Evolutionary conservation across 1,284 basidiomycete species (phyloP).

Genomic region (Leccinum subrobustum): DNA sequence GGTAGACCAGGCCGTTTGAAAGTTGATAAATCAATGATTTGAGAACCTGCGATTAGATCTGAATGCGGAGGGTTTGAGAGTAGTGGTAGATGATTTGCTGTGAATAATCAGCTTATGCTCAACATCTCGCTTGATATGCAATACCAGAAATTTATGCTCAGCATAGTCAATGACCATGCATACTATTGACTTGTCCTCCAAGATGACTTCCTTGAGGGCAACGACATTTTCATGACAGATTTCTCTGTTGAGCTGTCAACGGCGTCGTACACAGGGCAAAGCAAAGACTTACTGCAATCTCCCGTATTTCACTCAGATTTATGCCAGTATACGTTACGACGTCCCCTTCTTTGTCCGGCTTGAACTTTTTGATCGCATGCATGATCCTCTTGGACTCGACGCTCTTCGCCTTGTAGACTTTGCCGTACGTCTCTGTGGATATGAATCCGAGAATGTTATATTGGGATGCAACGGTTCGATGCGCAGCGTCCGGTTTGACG

Average conservation of each 20-base stretch:
- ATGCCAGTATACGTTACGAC: constrained; percentile 94
- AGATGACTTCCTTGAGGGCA: constrained; percentile 88
- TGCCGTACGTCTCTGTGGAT: constrained; percentile 95
- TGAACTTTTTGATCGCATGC: constrained; percentile 99
- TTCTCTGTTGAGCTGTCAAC: constrained; percentile 82
- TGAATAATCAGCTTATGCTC: not conserved
- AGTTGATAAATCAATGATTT: constrained; percentile 96
- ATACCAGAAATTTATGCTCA: constrained; percentile 94
- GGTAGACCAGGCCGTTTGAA: constrained; percentile 92
- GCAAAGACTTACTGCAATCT: constrained; percentile 80
- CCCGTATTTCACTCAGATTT: constrained; percentile 94
- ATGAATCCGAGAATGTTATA: constrained; percentile 97
- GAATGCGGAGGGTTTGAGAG: constrained; percentile 80
- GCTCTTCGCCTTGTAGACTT: constrained; percentile 95
- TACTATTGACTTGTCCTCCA: constrained; percentile 93
- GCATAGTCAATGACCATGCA: constrained; percentile 99
- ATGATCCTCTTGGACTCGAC: constrained; percentile 65
- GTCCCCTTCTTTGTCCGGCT: constrained; percentile 98
- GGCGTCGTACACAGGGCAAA: not conserved
- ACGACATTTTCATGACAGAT: constrained; percentile 93
- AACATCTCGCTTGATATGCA: not conserved
- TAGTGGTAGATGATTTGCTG: constrained; percentile 99
- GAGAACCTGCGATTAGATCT: constrained; percentile 77
- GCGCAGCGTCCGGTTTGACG: constrained; percentile 68
- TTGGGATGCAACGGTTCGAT: constrained; percentile 70